Percentiles rank a stretch among this genome's conserved stretches.
phyloP scores from a whole-genome alignment of 345 rosid genomes.

The Pistacia vera region DNA sequence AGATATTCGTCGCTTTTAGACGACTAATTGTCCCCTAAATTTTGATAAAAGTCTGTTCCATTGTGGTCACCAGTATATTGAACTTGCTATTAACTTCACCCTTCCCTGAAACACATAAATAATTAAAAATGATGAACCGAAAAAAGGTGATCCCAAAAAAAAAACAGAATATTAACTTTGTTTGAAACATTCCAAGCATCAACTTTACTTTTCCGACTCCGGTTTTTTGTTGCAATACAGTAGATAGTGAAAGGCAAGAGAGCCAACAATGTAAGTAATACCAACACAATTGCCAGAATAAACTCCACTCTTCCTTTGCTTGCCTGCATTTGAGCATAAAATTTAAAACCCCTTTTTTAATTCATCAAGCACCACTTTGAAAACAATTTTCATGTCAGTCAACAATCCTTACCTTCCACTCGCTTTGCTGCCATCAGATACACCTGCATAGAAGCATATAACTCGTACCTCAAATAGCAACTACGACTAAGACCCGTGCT shows the following conservation, averaged over 20 bases:
- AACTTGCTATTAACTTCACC: constrained; percentile 11
- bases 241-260: constrained; percentile 18
- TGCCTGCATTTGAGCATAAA: constrained; percentile 18
- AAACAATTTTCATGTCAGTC: neutral
- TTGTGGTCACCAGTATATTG: constrained; percentile 10
- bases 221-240: constrained; percentile 5
- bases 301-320: constrained; percentile 15
- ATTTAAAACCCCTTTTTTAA: neutral
- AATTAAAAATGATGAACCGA: too few relatives aligned
- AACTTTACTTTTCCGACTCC: constrained; percentile 8
- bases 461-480: constrained; percentile 48
- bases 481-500: constrained; percentile 40
- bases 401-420: constrained; percentile 22
- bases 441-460: constrained; percentile 38
- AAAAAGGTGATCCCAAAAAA: neutral
- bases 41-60: constrained; percentile 3
- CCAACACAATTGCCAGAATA: constrained; percentile 15
- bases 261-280: constrained; percentile 11
- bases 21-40: constrained; percentile 9
- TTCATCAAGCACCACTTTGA: neutral
- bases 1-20: constrained; percentile 22
- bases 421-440: constrained; percentile 4
- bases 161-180: too few relatives aligned
- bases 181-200: neutral
- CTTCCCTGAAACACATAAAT: constrained; percentile 15